Conservation (phyloP, 345 rosid species). For the Hirschfeldia incana region DNA sequence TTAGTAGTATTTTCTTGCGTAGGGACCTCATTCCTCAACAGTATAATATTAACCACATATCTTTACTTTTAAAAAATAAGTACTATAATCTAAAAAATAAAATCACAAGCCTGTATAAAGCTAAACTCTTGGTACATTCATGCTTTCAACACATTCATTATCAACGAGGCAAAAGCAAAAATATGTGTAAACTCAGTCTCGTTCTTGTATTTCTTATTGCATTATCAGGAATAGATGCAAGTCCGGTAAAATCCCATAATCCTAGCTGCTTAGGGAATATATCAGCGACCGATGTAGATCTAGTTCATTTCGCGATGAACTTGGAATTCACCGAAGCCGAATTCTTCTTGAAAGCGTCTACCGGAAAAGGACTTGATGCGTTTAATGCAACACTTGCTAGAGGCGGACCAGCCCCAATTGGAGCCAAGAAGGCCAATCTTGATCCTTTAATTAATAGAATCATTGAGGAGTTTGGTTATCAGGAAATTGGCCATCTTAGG, state of each 20-base stretch:
- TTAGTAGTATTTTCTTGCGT: background rate
- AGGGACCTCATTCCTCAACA: background rate
- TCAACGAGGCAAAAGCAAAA: background rate
- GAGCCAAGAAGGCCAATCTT: conserved; percentile 58
- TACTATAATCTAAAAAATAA: background rate
- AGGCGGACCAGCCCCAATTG: conserved; percentile 63
- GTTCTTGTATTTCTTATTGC: conserved; percentile 17
- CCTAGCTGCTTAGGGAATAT: conserved; percentile 21
- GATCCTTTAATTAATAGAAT: conserved; percentile 42
- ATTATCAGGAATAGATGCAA: conserved; percentile 2
- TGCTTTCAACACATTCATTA: conserved; percentile 6
- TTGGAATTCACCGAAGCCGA: conserved; percentile 68
- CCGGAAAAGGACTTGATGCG: conserved; percentile 58
- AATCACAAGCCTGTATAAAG: conserved; percentile 22
- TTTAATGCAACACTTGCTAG: conserved; percentile 44
- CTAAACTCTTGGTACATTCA: conserved; percentile 16
- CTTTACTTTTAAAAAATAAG: background rate
- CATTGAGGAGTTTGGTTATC: conserved; percentile 63
- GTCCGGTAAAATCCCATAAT: background rate
- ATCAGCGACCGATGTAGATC: conserved; percentile 50
- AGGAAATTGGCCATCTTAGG: conserved; percentile 80
- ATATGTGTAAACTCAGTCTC: conserved; percentile 19
- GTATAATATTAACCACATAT: background rate
- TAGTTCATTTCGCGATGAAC: conserved; percentile 54
- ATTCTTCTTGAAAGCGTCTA: conserved; percentile 50